These are phyloP conservation scores for Phlyctochytrium arcticum DNA, from an alignment of 192 early-diverging fungal species.

Conservation along the genomic window DNA sequence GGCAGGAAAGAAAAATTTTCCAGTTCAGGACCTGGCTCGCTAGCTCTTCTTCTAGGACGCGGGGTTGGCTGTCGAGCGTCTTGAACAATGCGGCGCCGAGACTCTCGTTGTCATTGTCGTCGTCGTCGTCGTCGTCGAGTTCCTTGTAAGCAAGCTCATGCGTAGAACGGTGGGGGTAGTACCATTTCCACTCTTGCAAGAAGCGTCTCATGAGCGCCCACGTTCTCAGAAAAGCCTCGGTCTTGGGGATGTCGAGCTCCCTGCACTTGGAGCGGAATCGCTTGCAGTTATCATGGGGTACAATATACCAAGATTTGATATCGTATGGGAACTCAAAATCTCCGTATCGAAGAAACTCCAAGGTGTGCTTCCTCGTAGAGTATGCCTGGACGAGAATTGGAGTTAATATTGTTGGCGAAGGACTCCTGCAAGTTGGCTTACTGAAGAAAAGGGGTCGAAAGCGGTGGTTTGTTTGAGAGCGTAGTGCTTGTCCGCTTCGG, in stretches of 20 bases:
- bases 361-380: neutral
- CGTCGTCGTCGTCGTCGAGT: neutral
- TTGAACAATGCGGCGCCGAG: neutral
- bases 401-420: no score
- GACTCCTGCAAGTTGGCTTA: no score
- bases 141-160: neutral
- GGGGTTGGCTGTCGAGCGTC: neutral
- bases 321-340: neutral
- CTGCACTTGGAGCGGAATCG: neutral
- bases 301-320: neutral
- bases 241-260: neutral
- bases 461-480: neutral
- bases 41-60: neutral
- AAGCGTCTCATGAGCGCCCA: no score
- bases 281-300: neutral
- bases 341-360: neutral
- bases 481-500: neutral
- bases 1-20: neutral
- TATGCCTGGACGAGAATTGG: no score
- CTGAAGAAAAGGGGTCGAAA: no score
- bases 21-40: neutral
- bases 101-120: neutral
- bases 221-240: neutral
- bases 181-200: no score
- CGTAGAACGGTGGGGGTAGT: no score